Conservation (phyloP, 2,329 filamentous ascomycete genomes). For the Fusarium luffae region DNA sequence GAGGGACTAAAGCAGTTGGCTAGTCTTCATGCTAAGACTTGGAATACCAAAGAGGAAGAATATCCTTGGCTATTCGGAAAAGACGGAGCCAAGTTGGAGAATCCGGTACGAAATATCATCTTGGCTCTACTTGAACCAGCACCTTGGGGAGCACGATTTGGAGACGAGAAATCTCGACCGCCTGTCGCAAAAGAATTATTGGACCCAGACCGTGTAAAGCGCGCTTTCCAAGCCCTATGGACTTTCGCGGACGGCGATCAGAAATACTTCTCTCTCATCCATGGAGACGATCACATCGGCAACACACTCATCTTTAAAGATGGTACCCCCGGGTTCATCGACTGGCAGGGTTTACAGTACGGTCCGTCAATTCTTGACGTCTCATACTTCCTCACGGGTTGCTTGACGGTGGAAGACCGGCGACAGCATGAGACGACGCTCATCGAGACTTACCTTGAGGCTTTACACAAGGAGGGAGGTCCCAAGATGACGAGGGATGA, state of each 20-base stretch:
- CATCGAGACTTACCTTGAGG: background rate
- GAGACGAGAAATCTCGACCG: background rate
- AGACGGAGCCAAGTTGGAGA: background rate
- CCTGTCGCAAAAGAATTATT: background rate
- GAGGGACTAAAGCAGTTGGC: constrained; percentile 1
- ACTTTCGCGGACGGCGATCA: background rate
- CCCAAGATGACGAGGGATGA: background rate
- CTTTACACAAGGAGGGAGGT: background rate
- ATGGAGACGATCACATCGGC: constrained; percentile 1
- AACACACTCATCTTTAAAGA: constrained; percentile 1
- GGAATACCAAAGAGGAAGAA: background rate
- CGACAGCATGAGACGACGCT: background rate
- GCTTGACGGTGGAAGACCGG: background rate
- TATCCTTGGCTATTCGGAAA: constrained; percentile 3
- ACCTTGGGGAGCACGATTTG: background rate
- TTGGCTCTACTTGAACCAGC: background rate
- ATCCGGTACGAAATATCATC: background rate
- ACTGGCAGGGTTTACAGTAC: constrained; percentile 2
- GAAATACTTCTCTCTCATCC: background rate
- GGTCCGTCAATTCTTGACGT: background rate
- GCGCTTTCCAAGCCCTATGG: background rate
- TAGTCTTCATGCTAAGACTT: background rate
- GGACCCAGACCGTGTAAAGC: background rate
- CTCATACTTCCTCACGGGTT: background rate
- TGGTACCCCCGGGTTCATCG: background rate